Evolutionary conservation across 768 basidiomycete genomes (phyloP).

Genomic region (Gloeopeniophorella convolvens): DNA sequence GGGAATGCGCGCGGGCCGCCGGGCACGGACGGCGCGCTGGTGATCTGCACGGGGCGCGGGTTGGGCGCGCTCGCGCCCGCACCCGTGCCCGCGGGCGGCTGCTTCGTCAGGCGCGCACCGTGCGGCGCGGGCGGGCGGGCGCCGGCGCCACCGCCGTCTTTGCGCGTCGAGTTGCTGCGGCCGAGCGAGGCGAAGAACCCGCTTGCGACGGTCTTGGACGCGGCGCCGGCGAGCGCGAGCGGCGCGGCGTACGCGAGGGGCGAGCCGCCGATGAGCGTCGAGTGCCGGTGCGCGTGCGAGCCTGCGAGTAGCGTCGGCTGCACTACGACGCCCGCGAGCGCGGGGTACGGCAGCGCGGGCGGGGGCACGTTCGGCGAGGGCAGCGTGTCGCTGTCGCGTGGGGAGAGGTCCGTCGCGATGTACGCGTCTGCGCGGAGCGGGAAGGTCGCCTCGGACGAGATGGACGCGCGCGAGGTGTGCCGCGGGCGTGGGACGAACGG

Average conservation of each 20-base stretch:
- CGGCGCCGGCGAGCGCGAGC: background rate
- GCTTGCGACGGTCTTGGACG: conserved; percentile 1
- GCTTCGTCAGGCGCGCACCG: conserved; percentile 30
- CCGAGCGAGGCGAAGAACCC: conserved; percentile 12
- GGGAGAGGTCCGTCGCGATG: conserved; percentile 65
- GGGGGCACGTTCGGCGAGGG: conserved; percentile 51
- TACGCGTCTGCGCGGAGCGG: conserved; percentile 75
- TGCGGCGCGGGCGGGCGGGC: background rate
- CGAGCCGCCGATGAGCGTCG: conserved; percentile 11
- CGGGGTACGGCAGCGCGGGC: conserved; percentile 63
- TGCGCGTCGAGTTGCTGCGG: conserved; percentile 21
- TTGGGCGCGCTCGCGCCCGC: too few species aligned
- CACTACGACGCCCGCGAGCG: conserved; percentile 47
- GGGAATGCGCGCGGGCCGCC: conserved; percentile 72
- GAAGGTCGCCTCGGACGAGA: conserved; percentile 72
- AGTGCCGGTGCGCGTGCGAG: too few species aligned
- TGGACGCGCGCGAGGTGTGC: conserved; percentile 64
- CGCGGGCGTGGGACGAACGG: conserved; percentile 41
- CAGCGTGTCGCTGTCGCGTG: conserved; percentile 35
- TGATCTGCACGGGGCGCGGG: conserved; percentile 30
- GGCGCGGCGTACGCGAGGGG: background rate
- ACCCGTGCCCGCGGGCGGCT: conserved; percentile 29
- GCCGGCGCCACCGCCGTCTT: background rate
- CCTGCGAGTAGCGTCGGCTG: too few species aligned
- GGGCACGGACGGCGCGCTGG: conserved; percentile 47